A percentile compares a stretch with the other conserved stretches of the same genome.
These are phyloP conservation scores for Alliaria petiolata DNA, from an alignment of 345 rosid species.

Conservation along the genomic window DNA sequence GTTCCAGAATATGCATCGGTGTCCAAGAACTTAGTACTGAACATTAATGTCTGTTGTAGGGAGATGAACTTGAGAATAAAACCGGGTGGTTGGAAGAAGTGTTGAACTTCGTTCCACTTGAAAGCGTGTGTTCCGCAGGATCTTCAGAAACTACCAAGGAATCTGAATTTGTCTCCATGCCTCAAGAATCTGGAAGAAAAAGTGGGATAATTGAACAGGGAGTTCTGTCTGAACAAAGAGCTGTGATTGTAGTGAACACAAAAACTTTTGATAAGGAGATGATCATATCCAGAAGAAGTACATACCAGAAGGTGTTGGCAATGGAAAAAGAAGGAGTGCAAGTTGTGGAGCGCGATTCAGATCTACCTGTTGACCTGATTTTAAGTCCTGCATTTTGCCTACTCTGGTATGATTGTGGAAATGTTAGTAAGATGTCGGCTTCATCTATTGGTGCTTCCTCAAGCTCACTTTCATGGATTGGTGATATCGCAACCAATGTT, in stretches of 20 bases:
- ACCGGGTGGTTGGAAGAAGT: conserved; percentile 37
- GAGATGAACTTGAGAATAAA: conserved; percentile 28
- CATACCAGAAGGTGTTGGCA: conserved; percentile 76
- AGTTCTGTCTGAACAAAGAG: conserved; percentile 35
- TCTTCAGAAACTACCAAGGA: conserved; percentile 36
- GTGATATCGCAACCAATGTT: conserved; percentile 74
- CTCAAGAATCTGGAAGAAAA: conserved; percentile 35
- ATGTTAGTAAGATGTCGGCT: conserved; percentile 50
- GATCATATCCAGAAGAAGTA: conserved; percentile 82
- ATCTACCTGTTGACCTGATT: conserved; percentile 75
- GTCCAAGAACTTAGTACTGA: not conserved
- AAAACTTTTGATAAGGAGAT: conserved; percentile 69
- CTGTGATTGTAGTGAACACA: conserved; percentile 67
- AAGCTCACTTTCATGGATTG: conserved; percentile 57
- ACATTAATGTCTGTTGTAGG: conserved; percentile 33
- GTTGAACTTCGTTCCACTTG: conserved; percentile 45
- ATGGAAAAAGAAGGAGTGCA: conserved; percentile 81
- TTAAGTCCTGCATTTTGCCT: conserved; percentile 67
- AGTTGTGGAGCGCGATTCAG: conserved; percentile 83
- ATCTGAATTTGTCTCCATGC: conserved; percentile 37
- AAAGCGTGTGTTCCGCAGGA: conserved; percentile 22
- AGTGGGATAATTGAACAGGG: conserved; percentile 34
- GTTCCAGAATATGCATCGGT: not conserved
- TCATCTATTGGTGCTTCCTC: conserved; percentile 55
- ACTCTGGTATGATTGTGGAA: conserved; percentile 75